These are phyloP conservation scores for Rauvolfia tetraphylla DNA, from an alignment of 257 asterid species.

Conservation along the genomic window DNA sequence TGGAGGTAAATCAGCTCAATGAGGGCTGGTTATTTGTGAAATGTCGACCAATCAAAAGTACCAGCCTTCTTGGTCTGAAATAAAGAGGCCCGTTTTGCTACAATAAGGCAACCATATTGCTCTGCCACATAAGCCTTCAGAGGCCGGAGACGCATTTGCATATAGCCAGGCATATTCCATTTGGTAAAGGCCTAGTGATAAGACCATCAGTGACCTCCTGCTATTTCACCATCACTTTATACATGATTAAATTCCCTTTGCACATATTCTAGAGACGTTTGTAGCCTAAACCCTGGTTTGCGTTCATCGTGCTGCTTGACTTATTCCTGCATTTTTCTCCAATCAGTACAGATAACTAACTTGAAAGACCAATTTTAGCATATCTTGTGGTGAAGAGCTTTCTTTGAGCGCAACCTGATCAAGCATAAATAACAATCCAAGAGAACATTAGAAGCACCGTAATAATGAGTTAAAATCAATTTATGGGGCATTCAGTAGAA, in stretches of 20 bases:
- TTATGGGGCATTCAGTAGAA: not conserved
- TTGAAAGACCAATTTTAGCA: conserved; percentile 86
- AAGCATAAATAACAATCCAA: conserved; percentile 10
- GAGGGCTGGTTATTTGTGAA: too few species aligned
- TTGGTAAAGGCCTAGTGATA: conserved; percentile 79
- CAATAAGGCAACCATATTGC: not conserved
- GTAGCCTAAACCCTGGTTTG: conserved; percentile 76
- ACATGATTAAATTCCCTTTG: conserved; percentile 71
- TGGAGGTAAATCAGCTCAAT: not conserved
- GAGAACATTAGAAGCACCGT: conserved; percentile 5
- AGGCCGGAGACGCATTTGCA: conserved; percentile 30
- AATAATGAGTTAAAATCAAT: not conserved
- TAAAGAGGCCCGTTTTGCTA: not conserved
- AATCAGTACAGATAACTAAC: conserved; percentile 84
- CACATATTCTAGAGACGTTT: conserved; percentile 66
- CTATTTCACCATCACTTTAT: conserved; percentile 59
- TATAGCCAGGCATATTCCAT: conserved; percentile 51
- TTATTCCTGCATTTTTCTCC: conserved; percentile 81
- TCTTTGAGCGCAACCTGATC: conserved; percentile 85
- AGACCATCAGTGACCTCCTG: conserved; percentile 77
- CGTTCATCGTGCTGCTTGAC: conserved; percentile 63
- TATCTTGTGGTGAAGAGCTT: conserved; percentile 68
- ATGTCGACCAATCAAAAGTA: not conserved
- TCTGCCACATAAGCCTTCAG: conserved; percentile 31
- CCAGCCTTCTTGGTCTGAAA: not conserved